Base-by-base conservation (phyloP, 2,329 filamentous ascomycete species). In the Colletotrichum lentis region DNA sequence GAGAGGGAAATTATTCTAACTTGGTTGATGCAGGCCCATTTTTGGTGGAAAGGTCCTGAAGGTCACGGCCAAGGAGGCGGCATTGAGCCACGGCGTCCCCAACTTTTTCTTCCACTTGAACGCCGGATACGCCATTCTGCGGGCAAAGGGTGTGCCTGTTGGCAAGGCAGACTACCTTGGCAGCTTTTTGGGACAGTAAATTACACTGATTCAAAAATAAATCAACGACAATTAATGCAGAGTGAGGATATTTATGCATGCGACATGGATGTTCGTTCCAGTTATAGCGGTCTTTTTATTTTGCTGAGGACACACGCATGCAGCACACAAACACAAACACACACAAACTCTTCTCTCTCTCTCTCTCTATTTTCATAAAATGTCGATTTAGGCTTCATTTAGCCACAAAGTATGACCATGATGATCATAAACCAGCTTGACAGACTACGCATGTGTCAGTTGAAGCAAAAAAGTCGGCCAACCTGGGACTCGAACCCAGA, bases 51-150 rank as follows among this genome's bases (percentile, higher is more conserved):
- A 58, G 49, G 49, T 67, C 12, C 18, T 69, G 39, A 71, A 70
- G 50, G 54, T 73, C 22, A 64, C 70, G 16, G 71, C 64, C 46
- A 69, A 72, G 55, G 75, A 77, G 0, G 88, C 86, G 66, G 72
- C 85, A 6, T 70, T 79, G 20, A 73, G 74, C 2, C 84, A 81
- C 73, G 80, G 77, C 3, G 66, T 88, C 46, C 86, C 87, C 14
- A 89, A 90, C 73, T 82, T 89, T 72, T 88, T 81, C 75, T 90
- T 90, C 74, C 88, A 90, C 72, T 68, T 85, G 5, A 81, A 78
- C 27, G 87, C 82, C 6, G 83, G 84, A 7, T 90, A 90, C 75
- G 79, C 75, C 2, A 84, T 91, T 56, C 73, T 90, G 72, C 78
- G 88, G 56, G 79, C 78, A 54, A 81, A 85, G 75, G 88, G 87